Percentiles rank a stretch among this genome's conserved stretches.
These are phyloP conservation scores for Fusarium paranaense DNA, from an alignment of 2,329 filamentous ascomycete genomes.

Conservation along the genomic window DNA sequence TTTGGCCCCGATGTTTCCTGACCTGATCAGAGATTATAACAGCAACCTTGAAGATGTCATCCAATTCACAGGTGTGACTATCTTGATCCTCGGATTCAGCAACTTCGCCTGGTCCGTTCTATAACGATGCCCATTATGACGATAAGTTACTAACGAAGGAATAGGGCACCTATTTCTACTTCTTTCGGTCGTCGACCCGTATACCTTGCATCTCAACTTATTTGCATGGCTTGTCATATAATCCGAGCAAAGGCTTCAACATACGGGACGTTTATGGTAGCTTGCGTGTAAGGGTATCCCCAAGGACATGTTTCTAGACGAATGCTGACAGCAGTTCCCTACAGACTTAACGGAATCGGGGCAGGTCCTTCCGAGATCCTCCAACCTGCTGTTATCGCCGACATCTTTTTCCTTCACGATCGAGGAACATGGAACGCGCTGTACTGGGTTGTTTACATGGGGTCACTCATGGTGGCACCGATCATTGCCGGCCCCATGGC, in stretches of 20 bases:
- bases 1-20: not conserved
- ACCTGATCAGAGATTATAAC: conserved; percentile 3
- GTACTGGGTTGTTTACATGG: conserved; percentile 31
- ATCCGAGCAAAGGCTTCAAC: conserved; percentile 10
- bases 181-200: conserved; percentile 6
- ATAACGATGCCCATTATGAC: not conserved
- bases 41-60: conserved; percentile 3
- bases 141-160: not conserved
- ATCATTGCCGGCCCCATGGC: not conserved
- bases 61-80: conserved; percentile 16
- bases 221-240: conserved; percentile 17
- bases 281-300: not conserved
- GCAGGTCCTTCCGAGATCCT: conserved; percentile 24
- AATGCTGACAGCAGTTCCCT: not conserved
- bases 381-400: conserved; percentile 28
- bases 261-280: conserved; percentile 13
- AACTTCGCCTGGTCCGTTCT: conserved; percentile 13
- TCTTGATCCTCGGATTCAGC: conserved; percentile 17
- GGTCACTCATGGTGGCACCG: conserved; percentile 8
- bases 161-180: not conserved
- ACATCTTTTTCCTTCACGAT: conserved; percentile 34
- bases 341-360: conserved; percentile 13
- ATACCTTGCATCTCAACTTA: conserved; percentile 4
- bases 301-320: not conserved
- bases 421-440: conserved; percentile 31